A percentile compares a stretch with the other conserved stretches of the same genome.
Conservation (phyloP, 768 basidiomycete genomes). For the Tricholoma hemisulphureum region DNA sequence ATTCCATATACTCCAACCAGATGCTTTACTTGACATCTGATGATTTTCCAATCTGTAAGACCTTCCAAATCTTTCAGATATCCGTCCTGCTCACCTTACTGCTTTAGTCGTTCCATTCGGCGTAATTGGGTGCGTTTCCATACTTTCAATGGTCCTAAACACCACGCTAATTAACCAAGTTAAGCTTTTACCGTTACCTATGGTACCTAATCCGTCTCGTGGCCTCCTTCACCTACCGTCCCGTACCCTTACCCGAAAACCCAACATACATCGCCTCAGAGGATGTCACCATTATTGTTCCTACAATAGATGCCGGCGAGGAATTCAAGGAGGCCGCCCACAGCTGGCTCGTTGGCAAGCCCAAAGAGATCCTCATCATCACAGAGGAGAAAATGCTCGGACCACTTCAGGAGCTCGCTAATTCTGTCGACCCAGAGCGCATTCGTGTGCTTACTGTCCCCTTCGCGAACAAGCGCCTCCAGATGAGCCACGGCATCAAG, state of each 20-base stretch:
- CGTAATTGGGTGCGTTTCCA: conserved; percentile 66
- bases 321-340: conserved; percentile 93
- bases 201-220: conserved; percentile 87
- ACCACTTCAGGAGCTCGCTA: conserved; percentile 85
- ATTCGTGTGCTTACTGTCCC: conserved; percentile 89
- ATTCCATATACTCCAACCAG: conserved; percentile 20
- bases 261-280: conserved; percentile 88
- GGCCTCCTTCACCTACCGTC: conserved; percentile 78
- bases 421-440: conserved; percentile 78
- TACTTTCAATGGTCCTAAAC: neutral
- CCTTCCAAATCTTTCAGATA: neutral
- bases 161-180: conserved; percentile 13
- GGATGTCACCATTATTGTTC: conserved; percentile 95
- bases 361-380: conserved; percentile 73
- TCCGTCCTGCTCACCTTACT: conserved; percentile 16
- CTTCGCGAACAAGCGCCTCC: conserved; percentile 90
- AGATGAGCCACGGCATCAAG: conserved; percentile 92
- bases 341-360: conserved; percentile 89
- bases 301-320: conserved; percentile 94
- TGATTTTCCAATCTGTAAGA: conserved; percentile 87
- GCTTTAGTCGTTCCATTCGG: conserved; percentile 81
- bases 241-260: conserved; percentile 86
- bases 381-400: conserved; percentile 89
- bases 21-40: conserved; percentile 93
- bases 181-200: conserved; percentile 88